Evolutionary conservation across 805 yeast species (phyloP).

Genomic region (Cyberlindnera mrakii): DNA sequence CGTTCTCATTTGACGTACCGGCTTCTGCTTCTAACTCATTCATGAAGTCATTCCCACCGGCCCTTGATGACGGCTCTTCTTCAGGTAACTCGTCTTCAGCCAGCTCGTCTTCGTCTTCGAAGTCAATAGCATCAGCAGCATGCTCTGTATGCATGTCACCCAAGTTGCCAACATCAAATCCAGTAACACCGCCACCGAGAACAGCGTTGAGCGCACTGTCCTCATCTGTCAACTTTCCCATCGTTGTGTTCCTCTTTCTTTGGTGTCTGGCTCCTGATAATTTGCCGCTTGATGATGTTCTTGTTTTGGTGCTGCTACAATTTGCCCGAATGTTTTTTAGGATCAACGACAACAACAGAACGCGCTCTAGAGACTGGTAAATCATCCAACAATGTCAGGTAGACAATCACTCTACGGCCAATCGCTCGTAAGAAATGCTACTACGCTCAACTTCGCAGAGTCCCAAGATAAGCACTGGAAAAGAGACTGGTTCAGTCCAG

Average conservation of each 20-base stretch:
- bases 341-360: neutral
- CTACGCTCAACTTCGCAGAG: conserved; percentile 14
- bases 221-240: conserved; percentile 26
- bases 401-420: conserved; percentile 23
- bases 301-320: neutral
- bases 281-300: no score
- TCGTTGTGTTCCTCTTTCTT: neutral
- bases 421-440: conserved; percentile 24
- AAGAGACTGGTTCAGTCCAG: conserved; percentile 23
- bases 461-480: conserved; percentile 23
- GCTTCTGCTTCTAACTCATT: conserved; percentile 33
- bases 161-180: conserved; percentile 15
- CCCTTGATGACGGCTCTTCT: conserved; percentile 17
- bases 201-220: conserved; percentile 33
- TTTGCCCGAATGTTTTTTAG: neutral
- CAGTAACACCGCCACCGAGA: conserved; percentile 30
- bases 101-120: conserved; percentile 88
- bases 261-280: no score
- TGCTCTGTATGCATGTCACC: conserved; percentile 43
- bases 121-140: conserved; percentile 89
- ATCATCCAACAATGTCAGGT: conserved; percentile 13
- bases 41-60: conserved; percentile 34
- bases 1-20: conserved; percentile 9
- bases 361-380: neutral
- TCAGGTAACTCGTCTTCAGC: conserved; percentile 75